These are phyloP conservation scores for Eucalyptus marginata DNA, from an alignment of 345 rosid species.

Conservation along the genomic window DNA sequence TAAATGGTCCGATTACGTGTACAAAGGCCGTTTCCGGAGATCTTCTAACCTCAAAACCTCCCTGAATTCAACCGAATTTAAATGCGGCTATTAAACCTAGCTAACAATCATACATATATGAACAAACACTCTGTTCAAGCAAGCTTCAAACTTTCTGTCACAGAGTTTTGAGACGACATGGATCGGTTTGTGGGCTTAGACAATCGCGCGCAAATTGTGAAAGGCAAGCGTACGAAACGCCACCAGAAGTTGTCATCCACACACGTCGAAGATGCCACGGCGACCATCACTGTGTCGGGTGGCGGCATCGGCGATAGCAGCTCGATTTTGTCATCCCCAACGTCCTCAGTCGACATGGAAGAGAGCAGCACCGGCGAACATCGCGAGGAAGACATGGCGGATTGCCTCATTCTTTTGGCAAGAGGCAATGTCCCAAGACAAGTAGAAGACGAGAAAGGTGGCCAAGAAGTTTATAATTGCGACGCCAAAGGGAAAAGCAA, in stretches of 20 bases:
- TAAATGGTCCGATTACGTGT: background rate
- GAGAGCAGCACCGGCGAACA: background rate
- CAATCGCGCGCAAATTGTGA: background rate
- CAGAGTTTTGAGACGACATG: background rate
- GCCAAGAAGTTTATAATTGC: background rate
- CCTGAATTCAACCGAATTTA: background rate
- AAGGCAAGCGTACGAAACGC: background rate
- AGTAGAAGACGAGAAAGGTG: background rate
- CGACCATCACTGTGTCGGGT: background rate
- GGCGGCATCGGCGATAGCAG: background rate
- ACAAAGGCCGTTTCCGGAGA: background rate
- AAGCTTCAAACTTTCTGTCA: background rate
- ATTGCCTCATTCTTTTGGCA: background rate
- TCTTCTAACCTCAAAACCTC: background rate
- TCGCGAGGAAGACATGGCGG: background rate
- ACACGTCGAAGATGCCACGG: background rate
- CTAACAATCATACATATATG: background rate
- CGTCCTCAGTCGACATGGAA: background rate
- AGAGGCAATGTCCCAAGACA: background rate
- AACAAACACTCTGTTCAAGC: background rate
- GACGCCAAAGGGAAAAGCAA: background rate
- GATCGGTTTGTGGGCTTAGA: background rate
- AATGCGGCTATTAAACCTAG: background rate
- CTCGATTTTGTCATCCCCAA: background rate
- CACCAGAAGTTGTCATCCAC: background rate